Conservation (phyloP, 805 yeast species). For the Candida fluviatilis region DNA sequence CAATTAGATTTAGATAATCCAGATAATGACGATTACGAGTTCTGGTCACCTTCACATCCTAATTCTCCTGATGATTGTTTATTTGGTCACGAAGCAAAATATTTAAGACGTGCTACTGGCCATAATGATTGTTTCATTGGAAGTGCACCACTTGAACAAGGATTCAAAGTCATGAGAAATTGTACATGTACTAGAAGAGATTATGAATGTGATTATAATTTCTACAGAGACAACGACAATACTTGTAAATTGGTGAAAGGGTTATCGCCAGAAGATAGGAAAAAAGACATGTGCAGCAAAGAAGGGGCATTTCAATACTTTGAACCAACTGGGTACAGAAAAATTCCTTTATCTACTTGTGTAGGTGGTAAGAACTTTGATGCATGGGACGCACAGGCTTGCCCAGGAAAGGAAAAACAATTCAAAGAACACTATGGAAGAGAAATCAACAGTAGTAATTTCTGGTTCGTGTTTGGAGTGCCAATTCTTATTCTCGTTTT, state of each 20-base stretch:
- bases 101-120: slow-evolving; percentile 40
- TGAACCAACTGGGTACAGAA: slow-evolving; percentile 91
- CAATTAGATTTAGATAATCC: slow-evolving; percentile 41
- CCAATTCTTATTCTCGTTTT: slow-evolving; percentile 54
- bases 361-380: slow-evolving; percentile 74
- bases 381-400: slow-evolving; percentile 58
- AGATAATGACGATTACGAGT: slow-evolving; percentile 36
- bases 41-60: slow-evolving; percentile 41
- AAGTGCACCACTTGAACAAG: slow-evolving; percentile 52
- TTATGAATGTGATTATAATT: slow-evolving; percentile 92
- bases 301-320: slow-evolving; percentile 63
- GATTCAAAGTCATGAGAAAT: slow-evolving; percentile 53
- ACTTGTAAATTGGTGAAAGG: slow-evolving; percentile 85
- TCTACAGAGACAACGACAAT: slow-evolving; percentile 64
- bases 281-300: slow-evolving; percentile 52
- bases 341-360: slow-evolving; percentile 82
- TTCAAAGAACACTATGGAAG: slow-evolving; percentile 50
- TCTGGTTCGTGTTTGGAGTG: slow-evolving; percentile 50
- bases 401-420: slow-evolving; percentile 82
- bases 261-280: slow-evolving; percentile 58
- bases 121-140: slow-evolving; percentile 67
- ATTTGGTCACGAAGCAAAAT: slow-evolving; percentile 40
- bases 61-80: slow-evolving; percentile 32
- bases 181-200: slow-evolving; percentile 86
- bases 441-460: slow-evolving; percentile 51